Conservation (phyloP, 225 moss, liverwort and hornwort species). For the Straminergon stramineum region DNA sequence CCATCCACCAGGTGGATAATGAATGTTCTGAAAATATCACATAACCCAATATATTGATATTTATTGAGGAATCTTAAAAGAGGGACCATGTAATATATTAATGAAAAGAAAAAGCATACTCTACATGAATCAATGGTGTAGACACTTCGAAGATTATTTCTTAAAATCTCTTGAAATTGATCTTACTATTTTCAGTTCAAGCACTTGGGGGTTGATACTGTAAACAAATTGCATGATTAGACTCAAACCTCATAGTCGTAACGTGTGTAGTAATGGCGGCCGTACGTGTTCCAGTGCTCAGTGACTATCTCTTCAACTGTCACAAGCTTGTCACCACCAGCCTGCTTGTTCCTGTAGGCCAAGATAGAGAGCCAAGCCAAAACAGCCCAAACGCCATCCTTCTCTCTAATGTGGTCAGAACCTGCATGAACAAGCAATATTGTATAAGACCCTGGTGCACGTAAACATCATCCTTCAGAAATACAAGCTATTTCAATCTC, state of each 20-base stretch:
- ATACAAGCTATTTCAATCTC: not conserved
- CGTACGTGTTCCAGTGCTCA: constrained; percentile 75
- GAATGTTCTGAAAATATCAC: not conserved
- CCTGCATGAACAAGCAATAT: constrained; percentile 14
- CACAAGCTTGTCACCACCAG: constrained; percentile 83
- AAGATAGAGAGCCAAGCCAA: constrained; percentile 92
- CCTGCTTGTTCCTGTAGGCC: constrained; percentile 60
- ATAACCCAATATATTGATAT: not conserved
- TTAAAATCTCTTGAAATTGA: not conserved
- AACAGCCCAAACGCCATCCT: constrained; percentile 97
- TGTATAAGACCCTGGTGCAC: not conserved
- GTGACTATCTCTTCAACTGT: constrained; percentile 92
- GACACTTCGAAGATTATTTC: not conserved
- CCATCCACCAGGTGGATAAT: not conserved
- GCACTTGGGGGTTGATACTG: not conserved
- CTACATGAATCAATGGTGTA: not conserved
- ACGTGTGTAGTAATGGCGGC: constrained; percentile 93
- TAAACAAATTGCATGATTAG: not conserved
- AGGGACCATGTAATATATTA: not conserved
- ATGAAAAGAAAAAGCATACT: not conserved
- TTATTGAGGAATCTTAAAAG: not conserved
- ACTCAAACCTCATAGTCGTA: constrained; percentile 80
- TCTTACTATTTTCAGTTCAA: not conserved
- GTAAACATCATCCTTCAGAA: not conserved
- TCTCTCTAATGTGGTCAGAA: constrained; percentile 94